phyloP scores from a whole-genome alignment of 768 basidiomycete species.

The Lactifluus hygrophoroides region DNA sequence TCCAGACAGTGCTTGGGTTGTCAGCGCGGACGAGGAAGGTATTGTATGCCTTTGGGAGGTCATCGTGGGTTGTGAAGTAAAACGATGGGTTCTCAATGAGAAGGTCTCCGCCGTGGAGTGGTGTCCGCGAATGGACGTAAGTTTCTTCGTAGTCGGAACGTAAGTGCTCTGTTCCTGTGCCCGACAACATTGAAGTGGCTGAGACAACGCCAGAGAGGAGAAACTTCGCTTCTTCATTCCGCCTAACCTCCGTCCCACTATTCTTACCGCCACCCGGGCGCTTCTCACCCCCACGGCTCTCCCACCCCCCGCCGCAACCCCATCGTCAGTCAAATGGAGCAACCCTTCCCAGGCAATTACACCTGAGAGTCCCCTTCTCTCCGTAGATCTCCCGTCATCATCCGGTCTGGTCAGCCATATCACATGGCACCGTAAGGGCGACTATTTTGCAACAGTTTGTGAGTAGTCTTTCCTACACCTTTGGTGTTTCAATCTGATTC shows the following conservation, averaged over 20 bases:
- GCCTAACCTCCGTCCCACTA: slow-evolving; percentile 56
- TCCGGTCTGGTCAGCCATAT: slow-evolving; percentile 74
- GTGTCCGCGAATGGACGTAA: slow-evolving; percentile 83
- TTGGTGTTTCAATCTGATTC: not conserved
- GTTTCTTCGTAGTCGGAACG: slow-evolving; percentile 72
- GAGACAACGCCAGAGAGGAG: slow-evolving; percentile 52
- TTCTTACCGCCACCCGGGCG: slow-evolving; percentile 51
- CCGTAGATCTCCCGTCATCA: slow-evolving; percentile 49
- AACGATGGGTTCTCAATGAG: slow-evolving; percentile 72
- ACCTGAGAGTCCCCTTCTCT: slow-evolving; percentile 47
- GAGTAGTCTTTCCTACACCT: slow-evolving; percentile 31
- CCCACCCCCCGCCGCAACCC: slow-evolving; percentile 44
- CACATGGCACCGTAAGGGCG: slow-evolving; percentile 88
- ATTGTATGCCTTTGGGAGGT: slow-evolving; percentile 87
- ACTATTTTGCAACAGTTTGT: slow-evolving; percentile 95
- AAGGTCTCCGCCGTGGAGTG: slow-evolving; percentile 84
- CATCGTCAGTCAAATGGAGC: slow-evolving; percentile 66
- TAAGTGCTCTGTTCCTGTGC: slow-evolving; percentile 35
- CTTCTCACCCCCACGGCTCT: slow-evolving; percentile 56
- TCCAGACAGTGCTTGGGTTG: slow-evolving; percentile 85
- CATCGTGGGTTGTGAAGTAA: slow-evolving; percentile 79
- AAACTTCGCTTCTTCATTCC: slow-evolving; percentile 73
- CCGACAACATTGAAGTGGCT: not conserved
- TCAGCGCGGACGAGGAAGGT: slow-evolving; percentile 87
- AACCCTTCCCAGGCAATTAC: slow-evolving; percentile 39